A percentile compares a stretch with the other conserved stretches of the same genome.
These are phyloP conservation scores for Pezicula neosporulosa DNA, from an alignment of 2,329 filamentous ascomycete genomes.

Conservation along the genomic window DNA sequence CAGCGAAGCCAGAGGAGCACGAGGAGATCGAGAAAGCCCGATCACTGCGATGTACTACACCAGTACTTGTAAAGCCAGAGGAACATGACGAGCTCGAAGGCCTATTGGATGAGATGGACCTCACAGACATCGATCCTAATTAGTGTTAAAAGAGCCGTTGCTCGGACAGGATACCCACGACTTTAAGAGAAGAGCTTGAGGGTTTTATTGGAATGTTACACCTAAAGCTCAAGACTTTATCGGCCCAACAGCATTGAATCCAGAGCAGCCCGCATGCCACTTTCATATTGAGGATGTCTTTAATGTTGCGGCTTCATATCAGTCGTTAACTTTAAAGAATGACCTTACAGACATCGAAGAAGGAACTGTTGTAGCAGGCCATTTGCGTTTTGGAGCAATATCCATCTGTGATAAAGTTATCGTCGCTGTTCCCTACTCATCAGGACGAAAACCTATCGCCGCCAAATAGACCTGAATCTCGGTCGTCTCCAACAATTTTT, in stretches of 20 bases:
- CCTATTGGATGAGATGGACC: slow-evolving; percentile 74
- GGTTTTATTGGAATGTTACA: too few relatives aligned
- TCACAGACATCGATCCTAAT: slow-evolving; percentile 74
- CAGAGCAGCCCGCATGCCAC: slow-evolving; percentile 58
- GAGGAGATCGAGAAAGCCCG: slow-evolving; percentile 98
- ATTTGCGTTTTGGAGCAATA: slow-evolving; percentile 75
- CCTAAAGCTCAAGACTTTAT: slow-evolving; percentile 52
- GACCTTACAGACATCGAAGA: slow-evolving; percentile 30
- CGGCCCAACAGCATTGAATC: slow-evolving; percentile 50
- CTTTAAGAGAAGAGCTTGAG: too few relatives aligned
- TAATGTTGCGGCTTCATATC: slow-evolving; percentile 63
- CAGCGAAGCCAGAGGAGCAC: too few relatives aligned
- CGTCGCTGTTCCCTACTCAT: slow-evolving; percentile 70
- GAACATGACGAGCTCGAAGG: slow-evolving; percentile 82
- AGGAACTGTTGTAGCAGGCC: slow-evolving; percentile 78
- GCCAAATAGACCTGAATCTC: slow-evolving; percentile 40
- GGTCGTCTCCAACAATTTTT: slow-evolving; percentile 33
- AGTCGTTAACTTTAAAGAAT: slow-evolving; percentile 38
- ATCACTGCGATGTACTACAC: slow-evolving; percentile 58
- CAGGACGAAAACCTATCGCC: slow-evolving; percentile 36
- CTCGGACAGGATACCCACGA: too few relatives aligned
- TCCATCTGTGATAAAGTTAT: slow-evolving; percentile 74
- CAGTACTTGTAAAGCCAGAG: slow-evolving; percentile 34
- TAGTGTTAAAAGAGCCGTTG: too few relatives aligned
- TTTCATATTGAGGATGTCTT: slow-evolving; percentile 95